Evolutionary conservation across 345 rosid genomes (phyloP).

Genomic region (Aquilaria yunnanensis): DNA sequence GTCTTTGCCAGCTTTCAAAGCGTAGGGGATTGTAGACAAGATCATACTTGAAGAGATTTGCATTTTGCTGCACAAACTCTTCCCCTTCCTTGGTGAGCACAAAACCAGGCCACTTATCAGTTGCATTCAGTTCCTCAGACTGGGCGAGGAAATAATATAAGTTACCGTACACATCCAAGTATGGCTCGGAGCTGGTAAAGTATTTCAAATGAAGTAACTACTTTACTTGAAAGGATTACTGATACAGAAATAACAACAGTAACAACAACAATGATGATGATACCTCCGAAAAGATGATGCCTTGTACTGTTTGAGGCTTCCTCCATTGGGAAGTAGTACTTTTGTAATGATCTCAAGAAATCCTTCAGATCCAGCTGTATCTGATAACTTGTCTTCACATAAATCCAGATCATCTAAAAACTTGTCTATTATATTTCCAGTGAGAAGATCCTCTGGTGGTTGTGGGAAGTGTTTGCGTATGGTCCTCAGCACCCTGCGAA

Average conservation of each 20-base stretch:
- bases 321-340: conserved; percentile 47
- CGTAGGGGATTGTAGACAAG: conserved; percentile 81
- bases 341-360: conserved; percentile 65
- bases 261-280: conserved; percentile 3
- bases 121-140: conserved; percentile 92
- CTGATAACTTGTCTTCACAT: conserved; percentile 82
- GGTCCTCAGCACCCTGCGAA: conserved; percentile 93
- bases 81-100: conserved; percentile 98
- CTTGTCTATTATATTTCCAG: conserved; percentile 72
- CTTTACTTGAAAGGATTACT: background rate
- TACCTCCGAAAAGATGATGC: conserved; percentile 53
- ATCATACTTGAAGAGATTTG: conserved; percentile 86
- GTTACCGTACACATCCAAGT: conserved; percentile 77
- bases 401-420: conserved; percentile 79
- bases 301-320: conserved; percentile 64
- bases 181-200: conserved; percentile 69
- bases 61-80: conserved; percentile 91
- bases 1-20: conserved; percentile 94
- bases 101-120: conserved; percentile 98
- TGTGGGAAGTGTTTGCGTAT: conserved; percentile 90
- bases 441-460: conserved; percentile 83
- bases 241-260: conserved; percentile 5
- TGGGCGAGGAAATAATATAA: conserved; percentile 81
- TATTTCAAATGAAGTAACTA: conserved; percentile 7
- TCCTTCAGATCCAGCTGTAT: conserved; percentile 82